These are phyloP conservation scores for Gentiana dahurica DNA, from an alignment of 257 asterid genomes.

Conservation along the genomic window DNA sequence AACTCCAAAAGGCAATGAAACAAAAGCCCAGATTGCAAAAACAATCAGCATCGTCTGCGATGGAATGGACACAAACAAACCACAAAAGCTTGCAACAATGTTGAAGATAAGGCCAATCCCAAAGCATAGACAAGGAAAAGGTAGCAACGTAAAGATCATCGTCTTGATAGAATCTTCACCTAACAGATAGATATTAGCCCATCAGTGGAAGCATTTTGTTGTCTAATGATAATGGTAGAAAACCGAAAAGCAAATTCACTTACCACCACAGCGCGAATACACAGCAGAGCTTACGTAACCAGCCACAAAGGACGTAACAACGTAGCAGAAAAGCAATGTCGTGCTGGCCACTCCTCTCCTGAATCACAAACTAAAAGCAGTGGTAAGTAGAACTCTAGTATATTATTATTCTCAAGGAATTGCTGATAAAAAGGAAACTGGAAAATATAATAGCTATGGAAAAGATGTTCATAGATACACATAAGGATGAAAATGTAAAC, in stretches of 20 bases:
- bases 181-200: constrained; percentile 16
- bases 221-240: no score
- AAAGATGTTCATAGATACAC: no score
- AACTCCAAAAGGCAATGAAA: constrained; percentile 81
- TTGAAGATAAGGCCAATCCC: constrained; percentile 59
- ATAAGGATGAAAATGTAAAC: not conserved
- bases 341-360: constrained; percentile 89
- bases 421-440: no score
- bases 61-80: constrained; percentile 12
- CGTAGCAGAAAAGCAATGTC: constrained; percentile 65
- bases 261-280: constrained; percentile 78
- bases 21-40: constrained; percentile 68
- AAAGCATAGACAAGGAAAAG: constrained; percentile 73
- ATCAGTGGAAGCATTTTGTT: not conserved
- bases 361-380: constrained; percentile 16
- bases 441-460: no score
- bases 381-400: not conserved
- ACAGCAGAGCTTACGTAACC: constrained; percentile 83
- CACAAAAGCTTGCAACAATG: constrained; percentile 72
- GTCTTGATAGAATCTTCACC: constrained; percentile 83
- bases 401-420: no score
- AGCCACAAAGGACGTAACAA: constrained; percentile 71
- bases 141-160: constrained; percentile 80
- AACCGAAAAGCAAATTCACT: not conserved
- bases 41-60: constrained; percentile 22